Conservation (phyloP, 192 early-diverging fungal genomes). For the Rhizoclosmatium globosum region DNA sequence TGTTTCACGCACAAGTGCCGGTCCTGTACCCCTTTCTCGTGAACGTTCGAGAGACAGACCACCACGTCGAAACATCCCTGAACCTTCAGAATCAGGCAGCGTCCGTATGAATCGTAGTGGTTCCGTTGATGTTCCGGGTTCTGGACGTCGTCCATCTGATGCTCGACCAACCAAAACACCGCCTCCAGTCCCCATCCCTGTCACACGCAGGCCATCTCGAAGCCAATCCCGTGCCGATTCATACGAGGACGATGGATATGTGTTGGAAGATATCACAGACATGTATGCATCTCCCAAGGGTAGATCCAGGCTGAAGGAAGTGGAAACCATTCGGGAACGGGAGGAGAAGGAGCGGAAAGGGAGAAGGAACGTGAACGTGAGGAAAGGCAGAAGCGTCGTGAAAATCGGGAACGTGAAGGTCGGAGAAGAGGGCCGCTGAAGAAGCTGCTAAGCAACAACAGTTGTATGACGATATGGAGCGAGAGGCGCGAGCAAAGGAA, state of each 20-base stretch:
- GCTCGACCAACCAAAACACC: neutral
- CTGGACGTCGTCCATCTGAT: neutral
- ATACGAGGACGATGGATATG: neutral
- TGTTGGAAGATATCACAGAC: neutral
- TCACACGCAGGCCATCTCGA: neutral
- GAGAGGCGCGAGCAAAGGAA: neutral
- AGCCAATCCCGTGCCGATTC: conserved; percentile 9
- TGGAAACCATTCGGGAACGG: neutral
- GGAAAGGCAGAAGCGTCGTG: neutral
- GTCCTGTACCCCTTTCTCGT: too few species aligned
- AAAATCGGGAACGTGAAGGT: neutral
- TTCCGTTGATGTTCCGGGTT: neutral
- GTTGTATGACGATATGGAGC: neutral
- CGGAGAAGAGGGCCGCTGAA: neutral
- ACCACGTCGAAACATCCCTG: neutral
- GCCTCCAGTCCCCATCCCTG: neutral
- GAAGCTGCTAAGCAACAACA: neutral
- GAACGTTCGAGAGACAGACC: neutral
- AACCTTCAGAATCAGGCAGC: neutral
- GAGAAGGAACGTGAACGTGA: conserved; percentile 9
- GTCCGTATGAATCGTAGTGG: conserved; percentile 9
- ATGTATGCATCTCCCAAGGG: neutral
- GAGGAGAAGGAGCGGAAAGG: neutral
- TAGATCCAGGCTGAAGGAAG: neutral
- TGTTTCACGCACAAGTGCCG: too few species aligned